Base-by-base conservation (phyloP, 2,329 filamentous ascomycete species). In the Calonectria honghensis region DNA sequence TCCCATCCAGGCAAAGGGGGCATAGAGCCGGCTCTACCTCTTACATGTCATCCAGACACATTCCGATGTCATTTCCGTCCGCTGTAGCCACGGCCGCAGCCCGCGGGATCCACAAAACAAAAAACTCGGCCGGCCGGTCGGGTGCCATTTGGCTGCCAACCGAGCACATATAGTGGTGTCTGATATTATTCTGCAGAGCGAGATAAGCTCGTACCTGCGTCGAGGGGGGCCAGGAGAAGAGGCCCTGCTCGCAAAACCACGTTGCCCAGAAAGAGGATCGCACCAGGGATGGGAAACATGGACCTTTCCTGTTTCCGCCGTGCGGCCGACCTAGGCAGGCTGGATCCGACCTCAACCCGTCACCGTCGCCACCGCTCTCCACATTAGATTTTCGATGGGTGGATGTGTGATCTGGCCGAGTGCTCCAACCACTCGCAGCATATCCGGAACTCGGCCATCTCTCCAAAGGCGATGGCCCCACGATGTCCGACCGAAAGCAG, bases 361-460 rank as follows among this genome's bases (percentile, higher is more conserved):
- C 79, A 81, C 79, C 78, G 79, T 76, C 75, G 68, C 75, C 78
- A 79, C 79, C 79, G 71, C 65, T 66, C 67, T 67, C 77, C 68
- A 70, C 68, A 39, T 52, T 27, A 18, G 57, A 37, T 69, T 32
- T 51, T 57, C 59, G 71, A 65, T 68, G 57, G 32, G 52, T 57
- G 32, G 48, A 67, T 66, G 52, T 66, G 37, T 70, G 37, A 72
- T 65, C 68, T 72, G 32, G 39, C 57, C 39, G 50, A 27, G 59
- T 37, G 45, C 45, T 48, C 52, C 41, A 41, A 29, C 71, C 52
- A 57, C 61, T 16, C 37, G 31, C 57, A 51, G 68, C 63, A 64
- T 72, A 65, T n/a, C 51, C 72, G 68, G 72, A 71, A 73, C 66
- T 70, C 71, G 71, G 71, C 66, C 71, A 70, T 77, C 41, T 61